A percentile compares a stretch with the other conserved stretches of the same genome.
Conservation (phyloP, 1,284 basidiomycete species). For the Puccinia triticina region DNA sequence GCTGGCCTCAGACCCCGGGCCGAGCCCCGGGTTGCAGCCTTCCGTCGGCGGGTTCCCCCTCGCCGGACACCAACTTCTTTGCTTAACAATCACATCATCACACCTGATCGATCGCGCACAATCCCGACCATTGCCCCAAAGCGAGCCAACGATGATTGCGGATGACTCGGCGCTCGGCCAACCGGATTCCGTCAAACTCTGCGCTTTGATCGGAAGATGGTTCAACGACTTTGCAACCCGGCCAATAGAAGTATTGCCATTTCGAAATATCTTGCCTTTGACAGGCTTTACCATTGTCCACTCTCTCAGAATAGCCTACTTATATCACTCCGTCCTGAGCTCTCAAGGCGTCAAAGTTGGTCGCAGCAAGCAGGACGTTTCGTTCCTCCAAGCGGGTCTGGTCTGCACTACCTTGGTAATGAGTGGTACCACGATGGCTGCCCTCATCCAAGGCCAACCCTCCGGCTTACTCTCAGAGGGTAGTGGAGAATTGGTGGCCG, state of each 20-base stretch:
- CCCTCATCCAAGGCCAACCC: constrained; percentile 41
- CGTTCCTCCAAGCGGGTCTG: constrained; percentile 35
- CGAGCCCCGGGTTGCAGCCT: too few relatives aligned
- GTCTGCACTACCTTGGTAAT: constrained; percentile 44
- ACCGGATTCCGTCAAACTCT: constrained; percentile 26
- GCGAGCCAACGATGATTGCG: background rate
- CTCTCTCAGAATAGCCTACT: constrained; percentile 33
- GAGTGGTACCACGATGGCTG: constrained; percentile 47
- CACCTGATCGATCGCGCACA: too few relatives aligned
- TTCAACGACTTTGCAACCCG: constrained; percentile 27
- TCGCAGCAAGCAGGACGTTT: constrained; percentile 8
- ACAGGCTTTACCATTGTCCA: constrained; percentile 36
- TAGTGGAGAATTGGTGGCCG: constrained; percentile 29
- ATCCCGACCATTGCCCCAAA: too few relatives aligned
- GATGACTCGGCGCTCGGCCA: constrained; percentile 4
- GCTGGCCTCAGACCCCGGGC: too few relatives aligned
- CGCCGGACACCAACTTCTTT: too few relatives aligned
- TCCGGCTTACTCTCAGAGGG: constrained; percentile 13
- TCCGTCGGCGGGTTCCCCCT: too few relatives aligned
- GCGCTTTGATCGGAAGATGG: constrained; percentile 25
- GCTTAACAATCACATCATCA: too few relatives aligned
- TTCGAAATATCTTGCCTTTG: constrained; percentile 15
- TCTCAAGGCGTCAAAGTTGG: constrained; percentile 31
- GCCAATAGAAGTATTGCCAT: constrained; percentile 11
- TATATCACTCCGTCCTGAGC: constrained; percentile 36